Percentiles rank a stretch among this genome's conserved stretches.
Conservation (phyloP, 2,329 filamentous ascomycete species). For the Cladosporium sp. region DNA sequence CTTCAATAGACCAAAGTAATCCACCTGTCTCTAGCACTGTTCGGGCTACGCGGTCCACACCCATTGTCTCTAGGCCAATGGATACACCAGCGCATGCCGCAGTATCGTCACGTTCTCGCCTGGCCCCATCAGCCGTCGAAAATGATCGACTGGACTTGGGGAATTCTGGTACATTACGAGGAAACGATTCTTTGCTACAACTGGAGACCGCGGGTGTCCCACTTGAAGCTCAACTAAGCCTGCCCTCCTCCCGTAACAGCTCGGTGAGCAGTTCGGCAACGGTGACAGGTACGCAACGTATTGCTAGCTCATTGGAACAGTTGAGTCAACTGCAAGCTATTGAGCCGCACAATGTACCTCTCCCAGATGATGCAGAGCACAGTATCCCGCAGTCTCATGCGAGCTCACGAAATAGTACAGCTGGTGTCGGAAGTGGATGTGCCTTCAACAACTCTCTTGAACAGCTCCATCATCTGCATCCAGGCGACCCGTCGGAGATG, state of each 20-base stretch:
- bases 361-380: not conserved
- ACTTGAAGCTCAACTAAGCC: not conserved
- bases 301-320: not conserved
- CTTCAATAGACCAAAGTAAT: not conserved
- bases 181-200: not conserved
- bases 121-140: not conserved
- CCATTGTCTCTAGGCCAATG: not conserved
- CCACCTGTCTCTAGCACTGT: not conserved
- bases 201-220: not conserved
- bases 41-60: not conserved
- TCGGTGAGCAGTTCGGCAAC: not conserved
- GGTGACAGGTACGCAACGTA: not conserved
- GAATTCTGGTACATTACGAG: not conserved
- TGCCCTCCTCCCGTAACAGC: not conserved
- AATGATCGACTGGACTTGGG: not conserved
- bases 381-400: not conserved
- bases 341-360: not conserved
- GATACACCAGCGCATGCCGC: not conserved
- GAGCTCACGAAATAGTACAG: not conserved
- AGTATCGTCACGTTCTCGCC: not conserved
- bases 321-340: not conserved
- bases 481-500: not conserved
- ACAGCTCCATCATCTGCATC: not conserved
- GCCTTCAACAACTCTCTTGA: not conserved
- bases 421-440: not conserved